A percentile compares a stretch with the other conserved stretches of the same genome.
phyloP scores from a whole-genome alignment of 2,329 filamentous ascomycete genomes.

The Chalaropsis ovoidea region DNA sequence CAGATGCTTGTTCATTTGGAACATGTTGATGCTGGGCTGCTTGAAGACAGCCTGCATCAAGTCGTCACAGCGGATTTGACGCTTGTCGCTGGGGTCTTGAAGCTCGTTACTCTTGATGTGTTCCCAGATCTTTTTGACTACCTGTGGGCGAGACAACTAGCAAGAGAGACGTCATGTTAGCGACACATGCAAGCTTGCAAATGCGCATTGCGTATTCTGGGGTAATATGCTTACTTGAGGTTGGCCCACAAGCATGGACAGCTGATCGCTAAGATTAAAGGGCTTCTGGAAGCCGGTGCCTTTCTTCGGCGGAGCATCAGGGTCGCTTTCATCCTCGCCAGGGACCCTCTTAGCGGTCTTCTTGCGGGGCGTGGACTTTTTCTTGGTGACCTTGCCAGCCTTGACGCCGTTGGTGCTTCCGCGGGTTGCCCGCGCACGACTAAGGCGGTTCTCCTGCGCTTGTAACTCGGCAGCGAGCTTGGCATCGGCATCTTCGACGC shows the following conservation, averaged over 20 bases:
- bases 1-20: conserved; percentile 96
- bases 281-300: conserved; percentile 90
- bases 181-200: not conserved
- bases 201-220: not conserved
- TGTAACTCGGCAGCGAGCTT: conserved; percentile 79
- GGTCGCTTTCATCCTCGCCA: conserved; percentile 38
- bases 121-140: conserved; percentile 92
- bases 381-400: conserved; percentile 56
- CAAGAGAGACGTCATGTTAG: conserved; percentile 8
- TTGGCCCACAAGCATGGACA: conserved; percentile 61
- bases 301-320: conserved; percentile 62
- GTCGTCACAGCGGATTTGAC: conserved; percentile 88
- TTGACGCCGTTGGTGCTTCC: conserved; percentile 55
- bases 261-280: conserved; percentile 60
- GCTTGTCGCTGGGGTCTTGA: conserved; percentile 83
- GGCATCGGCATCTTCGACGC: conserved; percentile 65
- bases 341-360: conserved; percentile 59
- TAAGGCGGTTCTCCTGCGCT: conserved; percentile 73
- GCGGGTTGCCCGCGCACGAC: conserved; percentile 60
- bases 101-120: conserved; percentile 83
- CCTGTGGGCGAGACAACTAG: conserved; percentile 83
- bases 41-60: conserved; percentile 89
- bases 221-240: conserved; percentile 44
- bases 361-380: conserved; percentile 59
- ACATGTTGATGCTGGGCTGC: conserved; percentile 87